Conservation (phyloP, 371 early-diverging fungal species). For the Syncephalastrum monosporum region DNA sequence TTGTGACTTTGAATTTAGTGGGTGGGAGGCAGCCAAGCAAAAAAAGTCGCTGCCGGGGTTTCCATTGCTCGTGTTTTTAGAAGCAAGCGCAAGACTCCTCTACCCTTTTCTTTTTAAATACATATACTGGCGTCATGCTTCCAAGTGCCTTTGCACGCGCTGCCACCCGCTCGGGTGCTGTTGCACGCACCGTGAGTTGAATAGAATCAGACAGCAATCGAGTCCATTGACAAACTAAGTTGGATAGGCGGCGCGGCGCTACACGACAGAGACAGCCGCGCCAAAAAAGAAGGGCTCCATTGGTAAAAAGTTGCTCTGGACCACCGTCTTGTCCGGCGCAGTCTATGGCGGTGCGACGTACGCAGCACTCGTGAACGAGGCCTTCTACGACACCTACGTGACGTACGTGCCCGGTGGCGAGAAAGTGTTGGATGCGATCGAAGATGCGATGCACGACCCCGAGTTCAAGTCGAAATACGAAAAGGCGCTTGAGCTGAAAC, state of each 20-base stretch:
- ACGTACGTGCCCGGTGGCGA: conserved; percentile 50
- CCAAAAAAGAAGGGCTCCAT: conserved; percentile 19
- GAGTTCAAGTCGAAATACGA: conserved; percentile 24
- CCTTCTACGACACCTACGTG: conserved; percentile 43
- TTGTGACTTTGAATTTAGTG: too few species aligned
- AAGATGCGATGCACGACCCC: conserved; percentile 31
- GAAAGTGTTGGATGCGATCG: conserved; percentile 34
- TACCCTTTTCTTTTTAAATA: too few species aligned
- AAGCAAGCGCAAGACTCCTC: too few species aligned
- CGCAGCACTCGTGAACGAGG: conserved; percentile 41
- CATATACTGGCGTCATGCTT: too few species aligned
- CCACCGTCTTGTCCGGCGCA: conserved; percentile 27
- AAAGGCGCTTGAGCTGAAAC: conserved; percentile 20
- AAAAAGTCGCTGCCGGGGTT: too few species aligned
- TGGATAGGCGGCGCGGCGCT: conserved; percentile 12
- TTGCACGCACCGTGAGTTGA: too few species aligned
- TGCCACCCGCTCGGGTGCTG: too few species aligned
- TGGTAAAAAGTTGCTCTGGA: conserved; percentile 33
- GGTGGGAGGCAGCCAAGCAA: too few species aligned
- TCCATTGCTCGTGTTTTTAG: too few species aligned
- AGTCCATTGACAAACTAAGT: too few species aligned
- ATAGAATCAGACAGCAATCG: not conserved
- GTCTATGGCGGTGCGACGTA: conserved; percentile 43
- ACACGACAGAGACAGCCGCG: conserved; percentile 11
- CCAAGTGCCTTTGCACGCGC: too few species aligned